These are phyloP conservation scores for Diaporthe australafricana DNA, from an alignment of 2,329 filamentous ascomycete species.

Conservation along the genomic window DNA sequence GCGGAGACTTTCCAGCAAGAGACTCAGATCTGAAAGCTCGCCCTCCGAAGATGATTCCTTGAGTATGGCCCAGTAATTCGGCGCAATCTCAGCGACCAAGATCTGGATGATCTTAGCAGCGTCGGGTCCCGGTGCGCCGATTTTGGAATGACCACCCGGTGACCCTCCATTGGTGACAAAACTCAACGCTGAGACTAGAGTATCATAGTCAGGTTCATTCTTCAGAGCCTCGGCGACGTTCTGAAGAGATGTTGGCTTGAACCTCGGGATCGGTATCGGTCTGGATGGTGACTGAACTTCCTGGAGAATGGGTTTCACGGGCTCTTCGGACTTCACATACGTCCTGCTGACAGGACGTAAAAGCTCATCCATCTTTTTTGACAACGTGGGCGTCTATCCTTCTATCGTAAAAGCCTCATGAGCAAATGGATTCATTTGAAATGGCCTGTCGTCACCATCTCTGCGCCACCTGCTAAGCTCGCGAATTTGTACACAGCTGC, in stretches of 20 bases:
- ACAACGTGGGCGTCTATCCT: background rate
- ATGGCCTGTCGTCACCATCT: background rate
- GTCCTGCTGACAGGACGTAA: slow-evolving; percentile 66
- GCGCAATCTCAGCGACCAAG: slow-evolving; percentile 79
- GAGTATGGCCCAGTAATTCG: slow-evolving; percentile 83
- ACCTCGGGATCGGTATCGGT: slow-evolving; percentile 1
- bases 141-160: slow-evolving; percentile 57
- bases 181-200: slow-evolving; percentile 62
- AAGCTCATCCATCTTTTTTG: slow-evolving; percentile 64
- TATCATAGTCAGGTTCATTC: slow-evolving; percentile 70
- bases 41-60: slow-evolving; percentile 53
- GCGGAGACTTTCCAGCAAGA: slow-evolving; percentile 73
- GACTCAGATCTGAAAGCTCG: slow-evolving; percentile 50
- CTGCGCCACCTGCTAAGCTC: background rate
- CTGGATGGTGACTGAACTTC: slow-evolving; percentile 46
- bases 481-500: background rate
- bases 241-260: slow-evolving; percentile 48
- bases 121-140: slow-evolving; percentile 72
- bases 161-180: slow-evolving; percentile 57
- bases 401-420: background rate
- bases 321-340: slow-evolving; percentile 55
- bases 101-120: slow-evolving; percentile 81
- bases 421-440: background rate
- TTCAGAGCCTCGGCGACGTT: slow-evolving; percentile 71
- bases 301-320: slow-evolving; percentile 52